Evolutionary conservation across 257 asterid species (phyloP), one percentile per base, ranked within the genome.

Genomic region (Echites panduratus): DNA sequence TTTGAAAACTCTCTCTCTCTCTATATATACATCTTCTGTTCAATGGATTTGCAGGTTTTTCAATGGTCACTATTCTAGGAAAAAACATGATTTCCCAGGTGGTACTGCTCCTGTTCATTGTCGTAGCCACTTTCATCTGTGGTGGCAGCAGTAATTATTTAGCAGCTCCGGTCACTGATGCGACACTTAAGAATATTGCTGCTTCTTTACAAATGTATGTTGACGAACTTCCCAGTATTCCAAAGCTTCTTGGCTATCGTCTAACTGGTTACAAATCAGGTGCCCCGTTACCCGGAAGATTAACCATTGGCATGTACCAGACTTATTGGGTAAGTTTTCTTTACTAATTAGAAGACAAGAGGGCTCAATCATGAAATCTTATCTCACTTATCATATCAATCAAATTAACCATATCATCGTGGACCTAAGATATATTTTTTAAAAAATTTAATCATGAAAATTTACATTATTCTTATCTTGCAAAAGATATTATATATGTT

Each of bases 121-220:
- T 24, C 11, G 26, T 61, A 1, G 22, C n/a, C 22, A 32, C 19
- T 12, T 9, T 26, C 29, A 26, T 29, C 41, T 0, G 10, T 22
- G 2, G 44, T 29, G 10, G 66, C 11, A 14, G 66, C 19, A 59
- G n/a, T 16, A 12, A 4, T 26, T 10, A 13, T 26, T 4, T 44
- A 13, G 24, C 5, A 20, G 22, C 52, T 10, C 79, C 79, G 3
- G 53, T 58, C 43, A 75, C 64, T 0, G 70, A 75, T 13, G 61
- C 52, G 13, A 48, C 68, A 12, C 67, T 74, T 3, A 40, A 66
- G 45, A 11, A 44, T 2, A 49, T 52, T 12, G 78, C 78, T 13
- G 78, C 73, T 53, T 66, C 73, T 10, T 57, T 74, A 54, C 24
- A 29, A 44, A 65, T 77, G 76, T 71, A 63, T 17, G 78, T 74